These are phyloP conservation scores for Seiridium cupressi DNA, from an alignment of 2,329 filamentous ascomycete species.

Conservation along the genomic window DNA sequence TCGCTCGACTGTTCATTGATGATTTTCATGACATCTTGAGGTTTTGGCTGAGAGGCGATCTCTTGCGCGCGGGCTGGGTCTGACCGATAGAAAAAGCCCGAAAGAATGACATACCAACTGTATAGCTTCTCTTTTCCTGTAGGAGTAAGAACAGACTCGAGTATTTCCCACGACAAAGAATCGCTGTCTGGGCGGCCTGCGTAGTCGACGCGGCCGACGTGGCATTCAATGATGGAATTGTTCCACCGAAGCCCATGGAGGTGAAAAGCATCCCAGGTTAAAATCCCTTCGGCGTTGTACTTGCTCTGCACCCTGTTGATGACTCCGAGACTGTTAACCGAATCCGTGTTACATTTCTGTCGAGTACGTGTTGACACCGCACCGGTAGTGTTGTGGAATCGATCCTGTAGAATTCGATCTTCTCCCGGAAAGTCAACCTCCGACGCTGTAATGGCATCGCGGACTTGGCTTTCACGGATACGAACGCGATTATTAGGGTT, in stretches of 20 bases:
- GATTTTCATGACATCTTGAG: no score
- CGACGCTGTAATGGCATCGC: not conserved
- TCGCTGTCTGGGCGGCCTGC: no score
- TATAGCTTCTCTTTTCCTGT: no score
- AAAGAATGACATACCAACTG: no score
- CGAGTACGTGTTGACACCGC: not conserved
- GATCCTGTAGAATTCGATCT: not conserved
- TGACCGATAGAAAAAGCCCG: no score
- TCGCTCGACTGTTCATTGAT: no score
- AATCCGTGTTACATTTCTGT: not conserved
- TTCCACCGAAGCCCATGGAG: not conserved
- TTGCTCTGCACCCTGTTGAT: not conserved
- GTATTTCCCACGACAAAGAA: no score
- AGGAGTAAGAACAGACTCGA: no score
- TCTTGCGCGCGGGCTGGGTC: no score
- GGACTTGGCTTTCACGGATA: not conserved
- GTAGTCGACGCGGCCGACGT: not conserved
- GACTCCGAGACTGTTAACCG: not conserved
- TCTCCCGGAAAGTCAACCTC: slow-evolving; percentile 1
- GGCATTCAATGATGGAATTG: not conserved
- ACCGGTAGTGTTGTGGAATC: not conserved
- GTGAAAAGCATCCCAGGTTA: not conserved
- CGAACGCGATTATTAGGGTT: not conserved
- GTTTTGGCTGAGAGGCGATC: no score
- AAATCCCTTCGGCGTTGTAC: not conserved